These are phyloP conservation scores for Ceratocystis ficicola DNA, from an alignment of 2,329 filamentous ascomycete species.

Conservation along the genomic window DNA sequence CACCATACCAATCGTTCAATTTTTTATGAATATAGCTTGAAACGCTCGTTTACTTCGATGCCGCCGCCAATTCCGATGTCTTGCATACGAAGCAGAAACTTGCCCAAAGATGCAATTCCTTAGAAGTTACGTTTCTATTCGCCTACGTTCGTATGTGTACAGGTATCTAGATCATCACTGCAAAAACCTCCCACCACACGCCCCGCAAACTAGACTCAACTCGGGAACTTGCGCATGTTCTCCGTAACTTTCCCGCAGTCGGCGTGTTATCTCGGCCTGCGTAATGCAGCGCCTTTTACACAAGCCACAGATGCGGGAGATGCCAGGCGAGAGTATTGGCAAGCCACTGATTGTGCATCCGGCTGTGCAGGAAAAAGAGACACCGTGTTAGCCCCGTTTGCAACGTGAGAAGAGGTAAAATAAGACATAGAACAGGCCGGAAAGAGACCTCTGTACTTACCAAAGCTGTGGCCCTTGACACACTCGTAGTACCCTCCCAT, in stretches of 20 bases:
- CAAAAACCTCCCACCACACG: slow-evolving; percentile 18
- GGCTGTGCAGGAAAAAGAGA: slow-evolving; percentile 28
- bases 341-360: slow-evolving; percentile 43
- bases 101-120: too few species aligned
- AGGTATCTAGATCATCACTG: slow-evolving; percentile 3
- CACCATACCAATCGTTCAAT: too few species aligned
- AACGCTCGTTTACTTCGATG: too few species aligned
- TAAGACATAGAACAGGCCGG: not conserved
- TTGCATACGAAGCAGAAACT: too few species aligned
- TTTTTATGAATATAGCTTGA: too few species aligned
- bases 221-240: slow-evolving; percentile 4
- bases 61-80: too few species aligned
- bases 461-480: slow-evolving; percentile 32
- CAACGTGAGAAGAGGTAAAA: not conserved
- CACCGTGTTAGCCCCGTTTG: slow-evolving; percentile 13
- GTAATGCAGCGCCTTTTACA: slow-evolving; percentile 31
- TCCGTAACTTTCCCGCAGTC: slow-evolving; percentile 13
- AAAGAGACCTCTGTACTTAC: slow-evolving; percentile 26
- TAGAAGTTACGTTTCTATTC: too few species aligned
- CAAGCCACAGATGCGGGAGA: slow-evolving; percentile 43
- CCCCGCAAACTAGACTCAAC: slow-evolving; percentile 14
- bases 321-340: slow-evolving; percentile 42
- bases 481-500: slow-evolving; percentile 32
- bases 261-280: slow-evolving; percentile 5
- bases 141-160: too few species aligned